phyloP scores from a whole-genome alignment of 176 grass and related monocot genomes.

The Echinochloa phyllopogon region DNA sequence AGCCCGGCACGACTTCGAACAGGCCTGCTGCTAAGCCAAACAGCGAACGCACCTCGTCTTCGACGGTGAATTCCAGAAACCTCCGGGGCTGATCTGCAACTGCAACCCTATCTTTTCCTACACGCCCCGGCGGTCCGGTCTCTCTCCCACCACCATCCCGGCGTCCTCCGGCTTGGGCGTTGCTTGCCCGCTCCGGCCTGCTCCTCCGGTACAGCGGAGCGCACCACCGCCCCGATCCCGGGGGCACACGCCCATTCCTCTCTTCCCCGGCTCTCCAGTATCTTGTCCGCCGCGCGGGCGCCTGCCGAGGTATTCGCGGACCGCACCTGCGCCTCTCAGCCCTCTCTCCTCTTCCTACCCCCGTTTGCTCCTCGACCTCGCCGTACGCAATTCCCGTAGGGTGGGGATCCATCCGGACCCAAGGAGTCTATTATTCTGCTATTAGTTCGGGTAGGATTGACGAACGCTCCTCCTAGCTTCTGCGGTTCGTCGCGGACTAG shows the following conservation, averaged over 20 bases:
- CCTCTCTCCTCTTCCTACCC: neutral
- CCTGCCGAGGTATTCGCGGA: neutral
- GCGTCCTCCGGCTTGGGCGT: neutral
- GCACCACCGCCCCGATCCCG: neutral
- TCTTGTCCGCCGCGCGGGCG: neutral
- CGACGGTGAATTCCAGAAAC: neutral
- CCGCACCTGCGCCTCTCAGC: neutral
- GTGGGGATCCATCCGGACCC: neutral
- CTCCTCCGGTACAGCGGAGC: neutral
- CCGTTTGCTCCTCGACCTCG: neutral
- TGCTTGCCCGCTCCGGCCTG: neutral
- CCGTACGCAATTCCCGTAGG: neutral
- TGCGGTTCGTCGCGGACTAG: neutral
- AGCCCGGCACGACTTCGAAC: neutral
- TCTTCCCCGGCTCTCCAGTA: neutral
- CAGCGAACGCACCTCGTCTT: neutral
- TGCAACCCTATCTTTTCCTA: constrained; percentile 22
- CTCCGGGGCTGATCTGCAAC: constrained; percentile 22
- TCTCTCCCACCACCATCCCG: neutral
- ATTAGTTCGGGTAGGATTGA: neutral
- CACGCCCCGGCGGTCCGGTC: neutral
- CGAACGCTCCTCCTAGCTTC: neutral
- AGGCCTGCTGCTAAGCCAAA: neutral
- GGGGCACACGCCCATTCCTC: neutral
- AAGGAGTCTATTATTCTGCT: neutral